Conservation (phyloP, 306 rosid genomes). For the Cicer pinnatifidum region DNA sequence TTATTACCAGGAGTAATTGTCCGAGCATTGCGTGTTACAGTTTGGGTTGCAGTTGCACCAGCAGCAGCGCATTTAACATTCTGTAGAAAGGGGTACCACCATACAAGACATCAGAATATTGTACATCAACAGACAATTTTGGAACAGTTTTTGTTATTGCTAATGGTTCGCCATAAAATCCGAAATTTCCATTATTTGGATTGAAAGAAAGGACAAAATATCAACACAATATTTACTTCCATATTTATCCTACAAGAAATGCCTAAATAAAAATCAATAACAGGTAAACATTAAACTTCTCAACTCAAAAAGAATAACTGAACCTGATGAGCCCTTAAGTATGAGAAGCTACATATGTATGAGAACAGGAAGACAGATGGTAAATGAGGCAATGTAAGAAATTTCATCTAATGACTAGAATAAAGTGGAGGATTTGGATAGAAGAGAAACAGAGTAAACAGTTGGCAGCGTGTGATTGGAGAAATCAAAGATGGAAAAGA, state of each 20-base stretch:
- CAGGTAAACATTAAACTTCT: constrained; percentile 19
- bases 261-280: neutral
- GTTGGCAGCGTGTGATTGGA: constrained; percentile 3
- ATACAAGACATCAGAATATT: constrained; percentile 38
- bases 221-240: constrained; percentile 5
- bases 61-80: constrained; percentile 59
- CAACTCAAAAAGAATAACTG: constrained; percentile 15
- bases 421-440: constrained; percentile 13
- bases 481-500: neutral
- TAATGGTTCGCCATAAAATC: neutral
- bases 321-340: neutral
- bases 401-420: constrained; percentile 10
- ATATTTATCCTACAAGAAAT: constrained; percentile 13
- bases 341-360: neutral
- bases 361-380: neutral
- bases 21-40: constrained; percentile 56
- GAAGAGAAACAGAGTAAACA: constrained; percentile 2
- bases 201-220: constrained; percentile 7
- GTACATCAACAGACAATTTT: constrained; percentile 25
- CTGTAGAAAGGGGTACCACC: constrained; percentile 51
- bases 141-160: neutral
- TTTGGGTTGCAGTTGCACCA: constrained; percentile 75
- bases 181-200: neutral
- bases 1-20: constrained; percentile 72
- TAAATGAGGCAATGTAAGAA: neutral